phyloP scores from a whole-genome alignment of 257 asterid genomes.

The Phtheirospermum japonicum region DNA sequence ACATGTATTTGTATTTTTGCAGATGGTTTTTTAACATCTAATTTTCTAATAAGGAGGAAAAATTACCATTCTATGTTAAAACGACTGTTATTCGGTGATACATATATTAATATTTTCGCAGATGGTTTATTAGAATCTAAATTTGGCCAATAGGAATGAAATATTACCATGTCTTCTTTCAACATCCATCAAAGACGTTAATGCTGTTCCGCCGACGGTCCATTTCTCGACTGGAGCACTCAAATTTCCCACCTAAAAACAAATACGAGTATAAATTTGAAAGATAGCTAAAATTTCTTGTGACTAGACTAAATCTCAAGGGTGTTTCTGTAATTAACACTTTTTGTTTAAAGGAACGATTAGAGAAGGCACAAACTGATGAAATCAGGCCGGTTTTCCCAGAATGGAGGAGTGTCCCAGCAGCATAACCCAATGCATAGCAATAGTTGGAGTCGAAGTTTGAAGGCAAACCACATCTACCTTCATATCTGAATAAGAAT shows the following conservation, averaged over 20 bases:
- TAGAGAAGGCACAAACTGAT: slow-evolving; percentile 39
- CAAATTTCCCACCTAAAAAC: slow-evolving; percentile 63
- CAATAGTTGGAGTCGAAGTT: slow-evolving; percentile 71
- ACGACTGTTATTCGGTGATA: no score
- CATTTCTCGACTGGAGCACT: slow-evolving; percentile 72
- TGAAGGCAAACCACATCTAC: slow-evolving; percentile 80
- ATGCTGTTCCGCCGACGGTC: slow-evolving; percentile 79
- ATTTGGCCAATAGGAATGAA: background rate
- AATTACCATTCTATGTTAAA: no score
- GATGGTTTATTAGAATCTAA: background rate
- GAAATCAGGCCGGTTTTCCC: slow-evolving; percentile 47
- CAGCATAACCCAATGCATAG: slow-evolving; percentile 59
- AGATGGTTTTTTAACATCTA: background rate
- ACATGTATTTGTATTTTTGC: background rate
- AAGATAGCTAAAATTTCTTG: background rate
- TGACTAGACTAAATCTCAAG: background rate
- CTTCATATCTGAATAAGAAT: slow-evolving; percentile 52
- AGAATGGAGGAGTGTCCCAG: slow-evolving; percentile 38
- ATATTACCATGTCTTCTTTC: slow-evolving; percentile 81
- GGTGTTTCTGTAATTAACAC: background rate
- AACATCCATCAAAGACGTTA: slow-evolving; percentile 74
- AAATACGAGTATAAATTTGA: background rate
- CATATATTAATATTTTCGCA: background rate
- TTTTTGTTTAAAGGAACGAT: background rate
- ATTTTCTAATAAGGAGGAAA: no score